Evolutionary conservation across 805 yeast species (phyloP), one percentile per base, ranked within the genome.

Genomic region (Wickerhamomyces chaumierensis): DNA sequence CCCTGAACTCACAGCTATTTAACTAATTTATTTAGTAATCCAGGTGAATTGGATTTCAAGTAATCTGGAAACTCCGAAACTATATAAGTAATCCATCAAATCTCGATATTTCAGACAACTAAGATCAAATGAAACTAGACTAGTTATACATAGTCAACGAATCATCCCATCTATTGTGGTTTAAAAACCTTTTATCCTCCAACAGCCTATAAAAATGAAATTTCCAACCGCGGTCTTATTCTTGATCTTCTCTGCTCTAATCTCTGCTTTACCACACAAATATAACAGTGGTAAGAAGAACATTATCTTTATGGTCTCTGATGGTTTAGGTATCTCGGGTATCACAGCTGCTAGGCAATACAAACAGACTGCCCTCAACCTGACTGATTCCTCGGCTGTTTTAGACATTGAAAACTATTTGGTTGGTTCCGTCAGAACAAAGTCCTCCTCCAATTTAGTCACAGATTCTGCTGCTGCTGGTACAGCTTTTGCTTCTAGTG

Each of bases 401-500:
- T 65, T 84, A 47, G 58, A 61, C 21, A 52, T 86, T 28, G 96
- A 86, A 58, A 62, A 70, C 42, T 72, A 78, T 55, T 60, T 87
- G 36, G 68, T 86, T 37, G 96, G 96, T 32, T 68, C 81, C 29
- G 81, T 92, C n/a, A 71, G 96, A 51, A 87, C 96, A 2, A 69
- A 85, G 43, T 81, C 95, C 18, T 70, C 75, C 21, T 67, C 72
- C 42, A 78, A 88, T 4, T 65, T 81, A 55, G 74, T 87, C 43
- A 87, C 96, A 0, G 96, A 87, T 56, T 83, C 94, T 25, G 96
- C 96, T 14, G 96, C 96, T 5, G 96, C 95, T 12, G 96, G 95
- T 15, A 84, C 95, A 6, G 95, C 94, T 2, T 85, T 86, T 49
- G 69, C 94, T 2, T 81, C 94, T 55, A 90, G 77, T 15, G 55